These are phyloP conservation scores for Zizania latifolia DNA, from an alignment of 176 grass and related monocot species.

Conservation along the genomic window DNA sequence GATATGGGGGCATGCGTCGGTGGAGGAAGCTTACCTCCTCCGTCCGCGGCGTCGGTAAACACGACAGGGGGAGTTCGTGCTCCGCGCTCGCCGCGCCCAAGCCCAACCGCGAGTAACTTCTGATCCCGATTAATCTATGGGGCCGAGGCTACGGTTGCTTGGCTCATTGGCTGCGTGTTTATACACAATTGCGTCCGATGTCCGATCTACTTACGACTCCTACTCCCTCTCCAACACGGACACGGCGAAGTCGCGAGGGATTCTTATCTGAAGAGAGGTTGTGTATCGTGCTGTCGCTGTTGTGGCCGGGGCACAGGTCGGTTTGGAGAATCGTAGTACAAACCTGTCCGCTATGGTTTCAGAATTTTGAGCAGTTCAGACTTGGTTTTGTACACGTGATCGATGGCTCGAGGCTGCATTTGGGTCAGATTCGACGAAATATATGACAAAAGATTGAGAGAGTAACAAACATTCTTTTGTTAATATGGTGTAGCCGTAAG, in stretches of 20 bases:
- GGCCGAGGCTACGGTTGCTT: background rate
- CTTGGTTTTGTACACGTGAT: background rate
- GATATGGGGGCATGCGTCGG: background rate
- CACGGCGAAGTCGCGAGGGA: background rate
- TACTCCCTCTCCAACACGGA: background rate
- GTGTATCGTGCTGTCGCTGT: background rate
- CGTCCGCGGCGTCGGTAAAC: background rate
- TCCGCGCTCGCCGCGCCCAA: background rate
- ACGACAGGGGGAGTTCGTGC: background rate
- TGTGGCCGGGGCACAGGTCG: background rate
- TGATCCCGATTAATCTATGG: background rate
- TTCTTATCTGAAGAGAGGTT: background rate
- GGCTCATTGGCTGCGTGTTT: background rate
- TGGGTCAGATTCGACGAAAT: too few species aligned
- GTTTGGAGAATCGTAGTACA: too few species aligned
- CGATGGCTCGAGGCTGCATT: background rate
- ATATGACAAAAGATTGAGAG: too few species aligned
- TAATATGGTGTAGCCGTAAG: too few species aligned
- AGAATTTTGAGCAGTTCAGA: background rate
- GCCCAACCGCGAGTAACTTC: background rate
- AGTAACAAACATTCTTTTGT: too few species aligned
- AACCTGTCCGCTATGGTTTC: background rate
- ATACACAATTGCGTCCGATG: background rate
- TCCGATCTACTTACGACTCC: background rate
- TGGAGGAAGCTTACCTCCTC: background rate